Conservation (phyloP, 371 early-diverging fungal species). For the Coemansia linderi region DNA sequence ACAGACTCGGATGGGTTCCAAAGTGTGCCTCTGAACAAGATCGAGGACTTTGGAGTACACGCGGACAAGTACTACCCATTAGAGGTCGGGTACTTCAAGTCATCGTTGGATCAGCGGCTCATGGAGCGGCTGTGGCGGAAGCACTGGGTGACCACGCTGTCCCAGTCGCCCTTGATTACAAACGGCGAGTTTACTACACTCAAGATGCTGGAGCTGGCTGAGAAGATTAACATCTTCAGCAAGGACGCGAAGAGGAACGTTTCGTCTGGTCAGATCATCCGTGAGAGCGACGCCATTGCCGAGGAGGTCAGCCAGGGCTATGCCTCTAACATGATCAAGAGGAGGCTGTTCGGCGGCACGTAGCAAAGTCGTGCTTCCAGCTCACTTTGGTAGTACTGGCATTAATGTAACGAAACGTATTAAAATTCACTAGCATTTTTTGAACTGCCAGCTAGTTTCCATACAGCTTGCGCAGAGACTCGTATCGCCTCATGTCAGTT, state of each 20-base stretch:
- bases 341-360: conserved; percentile 34
- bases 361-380: background rate
- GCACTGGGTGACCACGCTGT: conserved; percentile 94
- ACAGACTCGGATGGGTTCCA: conserved; percentile 26
- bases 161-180: conserved; percentile 88
- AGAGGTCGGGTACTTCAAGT: conserved; percentile 92
- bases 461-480: conserved; percentile 39
- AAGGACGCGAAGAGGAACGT: conserved; percentile 33
- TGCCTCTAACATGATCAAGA: conserved; percentile 37
- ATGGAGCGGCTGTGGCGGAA: conserved; percentile 94
- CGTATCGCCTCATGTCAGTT: conserved; percentile 53
- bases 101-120: conserved; percentile 79
- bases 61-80: conserved; percentile 90
- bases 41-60: conserved; percentile 98
- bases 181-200: conserved; percentile 54
- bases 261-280: conserved; percentile 30
- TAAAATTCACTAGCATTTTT: too few relatives aligned
- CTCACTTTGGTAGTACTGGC: background rate
- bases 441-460: background rate
- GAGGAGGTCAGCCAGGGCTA: conserved; percentile 47
- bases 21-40: conserved; percentile 83
- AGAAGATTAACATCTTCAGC: conserved; percentile 31
- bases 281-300: conserved; percentile 45
- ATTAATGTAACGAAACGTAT: background rate
- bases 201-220: conserved; percentile 40